Evolutionary conservation across 345 rosid species (phyloP).

Genomic region (Aethionema arabicum): DNA sequence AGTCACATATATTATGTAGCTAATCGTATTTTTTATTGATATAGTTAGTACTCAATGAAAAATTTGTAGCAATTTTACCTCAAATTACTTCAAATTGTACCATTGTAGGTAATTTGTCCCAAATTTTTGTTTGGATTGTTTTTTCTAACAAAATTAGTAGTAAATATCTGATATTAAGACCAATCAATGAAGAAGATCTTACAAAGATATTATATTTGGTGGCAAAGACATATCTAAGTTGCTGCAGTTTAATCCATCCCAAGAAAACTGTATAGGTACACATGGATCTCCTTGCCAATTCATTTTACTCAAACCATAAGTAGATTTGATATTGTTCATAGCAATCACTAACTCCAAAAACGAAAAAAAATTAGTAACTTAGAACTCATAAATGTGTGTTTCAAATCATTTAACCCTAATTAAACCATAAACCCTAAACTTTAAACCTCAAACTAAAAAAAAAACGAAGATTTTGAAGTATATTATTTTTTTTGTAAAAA

Average conservation of each 20-base stretch:
- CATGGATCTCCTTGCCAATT: slow-evolving; percentile 74
- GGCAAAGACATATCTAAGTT: slow-evolving; percentile 15
- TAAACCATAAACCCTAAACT: too few species aligned
- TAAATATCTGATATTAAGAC: too few species aligned
- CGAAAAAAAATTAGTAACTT: not conserved
- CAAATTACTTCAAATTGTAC: too few species aligned
- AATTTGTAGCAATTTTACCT: too few species aligned
- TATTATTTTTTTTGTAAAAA: too few species aligned
- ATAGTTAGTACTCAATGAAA: too few species aligned
- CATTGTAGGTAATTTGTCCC: too few species aligned
- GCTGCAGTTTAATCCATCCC: slow-evolving; percentile 52
- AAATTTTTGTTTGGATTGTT: too few species aligned
- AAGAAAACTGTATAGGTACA: slow-evolving; percentile 36
- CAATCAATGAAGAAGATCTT: not conserved
- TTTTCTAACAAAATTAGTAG: too few species aligned
- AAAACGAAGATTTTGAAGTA: not conserved
- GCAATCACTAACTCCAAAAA: slow-evolving; percentile 39
- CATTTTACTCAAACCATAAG: slow-evolving; percentile 34
- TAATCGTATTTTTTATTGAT: too few species aligned
- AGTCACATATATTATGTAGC: too few species aligned
- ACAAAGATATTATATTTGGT: slow-evolving; percentile 30
- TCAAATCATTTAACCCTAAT: not conserved
- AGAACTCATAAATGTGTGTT: not conserved
- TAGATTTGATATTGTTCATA: slow-evolving; percentile 34
- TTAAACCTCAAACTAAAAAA: too few species aligned